A percentile compares a stretch with the other conserved stretches of the same genome.
phyloP scores from a whole-genome alignment of 805 yeast species.

The Maudiozyma bulderi region DNA sequence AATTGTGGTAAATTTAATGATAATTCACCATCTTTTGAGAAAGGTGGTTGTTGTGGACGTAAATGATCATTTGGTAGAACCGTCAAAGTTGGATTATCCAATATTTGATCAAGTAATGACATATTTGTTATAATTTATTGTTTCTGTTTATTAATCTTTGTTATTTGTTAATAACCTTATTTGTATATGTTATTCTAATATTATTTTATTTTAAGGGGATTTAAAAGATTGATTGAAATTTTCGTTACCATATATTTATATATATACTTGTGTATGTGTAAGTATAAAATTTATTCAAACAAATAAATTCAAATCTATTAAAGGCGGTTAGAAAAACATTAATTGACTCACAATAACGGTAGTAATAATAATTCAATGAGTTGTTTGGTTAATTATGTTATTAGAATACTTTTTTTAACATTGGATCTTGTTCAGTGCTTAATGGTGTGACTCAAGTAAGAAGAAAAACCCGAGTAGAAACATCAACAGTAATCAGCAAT shows the following conservation, averaged over 20 bases:
- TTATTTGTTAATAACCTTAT: too few species aligned
- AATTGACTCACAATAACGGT: too few species aligned
- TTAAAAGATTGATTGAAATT: too few species aligned
- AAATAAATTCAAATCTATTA: too few species aligned
- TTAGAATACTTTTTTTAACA: too few species aligned
- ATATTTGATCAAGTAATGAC: constrained; percentile 20
- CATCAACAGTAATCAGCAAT: constrained; percentile 79
- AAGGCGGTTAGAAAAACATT: too few species aligned
- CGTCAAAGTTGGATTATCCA: constrained; percentile 77
- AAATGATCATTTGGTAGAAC: constrained; percentile 82
- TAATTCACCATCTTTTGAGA: constrained; percentile 49
- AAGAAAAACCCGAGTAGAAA: constrained; percentile 48
- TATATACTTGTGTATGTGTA: too few species aligned
- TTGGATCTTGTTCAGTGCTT: too few species aligned
- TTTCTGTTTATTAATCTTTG: neutral
- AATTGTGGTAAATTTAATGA: constrained; percentile 28
- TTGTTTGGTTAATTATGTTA: too few species aligned
- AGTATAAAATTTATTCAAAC: too few species aligned
- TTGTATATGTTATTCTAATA: neutral
- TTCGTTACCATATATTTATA: too few species aligned
- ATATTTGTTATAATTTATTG: constrained; percentile 1
- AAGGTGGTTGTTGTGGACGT: constrained; percentile 59
- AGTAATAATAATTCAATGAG: too few species aligned
- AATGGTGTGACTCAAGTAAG: neutral
- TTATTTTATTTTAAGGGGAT: neutral